Evolutionary conservation across 164 flowering plant species (phyloP).

Genomic region (Kalanchoe fedtschenkoi): DNA sequence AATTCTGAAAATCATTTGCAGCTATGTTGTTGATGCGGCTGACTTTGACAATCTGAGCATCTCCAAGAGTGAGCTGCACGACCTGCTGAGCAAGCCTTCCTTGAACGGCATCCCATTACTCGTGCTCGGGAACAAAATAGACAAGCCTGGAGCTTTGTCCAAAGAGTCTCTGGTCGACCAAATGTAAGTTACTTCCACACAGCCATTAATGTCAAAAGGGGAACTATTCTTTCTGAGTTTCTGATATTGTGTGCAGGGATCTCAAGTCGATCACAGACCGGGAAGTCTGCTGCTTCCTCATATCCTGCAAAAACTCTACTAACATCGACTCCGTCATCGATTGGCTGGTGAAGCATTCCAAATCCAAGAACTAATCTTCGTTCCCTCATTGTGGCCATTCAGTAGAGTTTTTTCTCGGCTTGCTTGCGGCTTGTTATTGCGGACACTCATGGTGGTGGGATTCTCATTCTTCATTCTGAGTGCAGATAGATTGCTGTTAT

Average conservation of each 20-base stretch:
- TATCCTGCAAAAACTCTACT: slow-evolving; percentile 67
- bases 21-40: slow-evolving; percentile 39
- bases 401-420: too few species aligned
- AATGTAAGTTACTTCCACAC: slow-evolving; percentile 20
- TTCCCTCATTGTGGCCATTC: not conserved
- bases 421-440: too few species aligned
- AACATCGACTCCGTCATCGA: slow-evolving; percentile 59
- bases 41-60: slow-evolving; percentile 30
- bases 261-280: slow-evolving; percentile 44
- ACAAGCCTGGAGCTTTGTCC: slow-evolving; percentile 34
- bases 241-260: slow-evolving; percentile 29
- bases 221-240: not conserved
- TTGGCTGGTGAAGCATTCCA: slow-evolving; percentile 68
- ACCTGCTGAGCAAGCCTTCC: slow-evolving; percentile 30
- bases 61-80: slow-evolving; percentile 36
- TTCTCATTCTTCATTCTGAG: too few species aligned
- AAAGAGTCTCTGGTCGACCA: slow-evolving; percentile 27
- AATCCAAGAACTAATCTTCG: slow-evolving; percentile 37
- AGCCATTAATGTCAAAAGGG: not conserved
- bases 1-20: slow-evolving; percentile 9
- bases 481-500: too few species aligned
- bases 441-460: too few species aligned
- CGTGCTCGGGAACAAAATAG: slow-evolving; percentile 38
- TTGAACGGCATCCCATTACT: slow-evolving; percentile 32
- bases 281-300: slow-evolving; percentile 66